phyloP scores from a whole-genome alignment of 1,139 yeast species.

The Taiozyma sp. region DNA sequence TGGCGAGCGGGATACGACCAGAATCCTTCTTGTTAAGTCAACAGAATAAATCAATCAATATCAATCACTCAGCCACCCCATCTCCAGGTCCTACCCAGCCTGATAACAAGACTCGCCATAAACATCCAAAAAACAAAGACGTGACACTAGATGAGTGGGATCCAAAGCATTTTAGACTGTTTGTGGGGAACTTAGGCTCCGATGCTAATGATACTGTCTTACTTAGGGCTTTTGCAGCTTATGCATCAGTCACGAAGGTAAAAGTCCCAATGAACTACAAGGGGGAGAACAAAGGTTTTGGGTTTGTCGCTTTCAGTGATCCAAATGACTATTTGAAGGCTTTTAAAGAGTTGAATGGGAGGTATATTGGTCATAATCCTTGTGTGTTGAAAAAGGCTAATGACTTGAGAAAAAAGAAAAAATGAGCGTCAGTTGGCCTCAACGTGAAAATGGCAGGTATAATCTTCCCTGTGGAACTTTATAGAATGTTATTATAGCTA shows the following conservation, averaged over 20 bases:
- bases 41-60: slow-evolving; percentile 9
- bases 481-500: not conserved
- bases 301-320: slow-evolving; percentile 60
- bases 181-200: slow-evolving; percentile 68
- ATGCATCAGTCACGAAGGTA: slow-evolving; percentile 45
- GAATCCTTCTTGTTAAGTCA: slow-evolving; percentile 35
- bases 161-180: slow-evolving; percentile 62
- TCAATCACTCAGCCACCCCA: not conserved
- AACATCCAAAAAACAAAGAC: slow-evolving; percentile 38
- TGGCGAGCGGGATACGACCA: slow-evolving; percentile 43
- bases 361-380: slow-evolving; percentile 71
- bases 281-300: slow-evolving; percentile 47
- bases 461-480: not conserved
- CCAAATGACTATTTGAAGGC: slow-evolving; percentile 64
- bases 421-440: not conserved
- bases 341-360: slow-evolving; percentile 71
- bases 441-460: too few species aligned
- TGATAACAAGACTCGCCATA: not conserved
- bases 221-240: slow-evolving; percentile 44
- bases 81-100: not conserved
- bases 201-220: slow-evolving; percentile 60
- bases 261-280: slow-evolving; percentile 47
- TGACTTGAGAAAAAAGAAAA: slow-evolving; percentile 25
- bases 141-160: slow-evolving; percentile 49
- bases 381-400: slow-evolving; percentile 65